Evolutionary conservation across 78 protist genomes (phyloP).

Genomic region (Dictyostelium purpureum): DNA sequence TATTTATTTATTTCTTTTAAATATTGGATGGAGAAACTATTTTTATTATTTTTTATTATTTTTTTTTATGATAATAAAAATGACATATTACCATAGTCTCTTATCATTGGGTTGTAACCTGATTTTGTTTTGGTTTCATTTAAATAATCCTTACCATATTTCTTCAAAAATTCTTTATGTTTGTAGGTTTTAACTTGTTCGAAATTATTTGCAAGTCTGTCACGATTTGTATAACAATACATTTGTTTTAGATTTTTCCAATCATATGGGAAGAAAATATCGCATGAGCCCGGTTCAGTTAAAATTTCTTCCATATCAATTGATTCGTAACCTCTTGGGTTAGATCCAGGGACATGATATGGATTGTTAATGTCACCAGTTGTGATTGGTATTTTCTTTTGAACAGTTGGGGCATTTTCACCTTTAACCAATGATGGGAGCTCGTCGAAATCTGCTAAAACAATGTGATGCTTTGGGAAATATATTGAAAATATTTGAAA

Average conservation of each 20-base stretch:
- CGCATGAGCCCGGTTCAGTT: constrained; percentile 27
- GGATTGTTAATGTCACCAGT: background rate
- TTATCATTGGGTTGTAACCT: constrained; percentile 37
- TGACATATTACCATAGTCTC: constrained; percentile 63
- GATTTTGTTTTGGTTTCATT: constrained; percentile 49
- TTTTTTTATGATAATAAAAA: constrained; percentile 45
- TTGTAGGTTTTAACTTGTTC: background rate
- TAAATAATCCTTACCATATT: constrained; percentile 26
- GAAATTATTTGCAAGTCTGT: background rate
- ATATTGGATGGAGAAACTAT: too few relatives aligned
- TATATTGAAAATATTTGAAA: constrained; percentile 42
- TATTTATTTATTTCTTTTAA: background rate
- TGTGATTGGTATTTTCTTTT: constrained; percentile 36
- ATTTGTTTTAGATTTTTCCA: constrained; percentile 33
- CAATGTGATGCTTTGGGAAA: constrained; percentile 63
- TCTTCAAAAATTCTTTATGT: constrained; percentile 36
- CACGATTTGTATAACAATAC: constrained; percentile 31
- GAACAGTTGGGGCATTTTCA: constrained; percentile 76
- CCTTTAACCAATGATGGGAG: constrained; percentile 45
- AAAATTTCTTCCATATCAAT: constrained; percentile 4
- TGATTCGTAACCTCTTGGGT: constrained; percentile 2
- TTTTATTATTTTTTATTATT: background rate
- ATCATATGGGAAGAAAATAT: constrained; percentile 72
- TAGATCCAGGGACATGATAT: background rate
- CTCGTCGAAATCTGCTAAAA: constrained; percentile 53